A percentile compares a stretch with the other conserved stretches of the same genome.
phyloP scores from a whole-genome alignment of 2,329 filamentous ascomycete genomes.

The Sordariomycetes sp. region DNA sequence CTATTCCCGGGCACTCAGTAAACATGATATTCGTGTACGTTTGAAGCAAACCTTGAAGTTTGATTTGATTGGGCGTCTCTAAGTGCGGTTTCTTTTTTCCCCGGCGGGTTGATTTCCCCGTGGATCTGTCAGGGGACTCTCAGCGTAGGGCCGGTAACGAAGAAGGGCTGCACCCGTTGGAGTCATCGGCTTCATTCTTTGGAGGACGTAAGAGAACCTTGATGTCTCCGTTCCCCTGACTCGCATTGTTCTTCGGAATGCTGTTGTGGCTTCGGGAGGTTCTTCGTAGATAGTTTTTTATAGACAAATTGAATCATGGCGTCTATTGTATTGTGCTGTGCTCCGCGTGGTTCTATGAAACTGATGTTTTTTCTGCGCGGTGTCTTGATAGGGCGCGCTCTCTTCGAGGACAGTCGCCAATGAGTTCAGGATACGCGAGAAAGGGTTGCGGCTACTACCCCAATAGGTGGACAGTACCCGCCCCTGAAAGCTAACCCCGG shows the following conservation, averaged over 20 bases:
- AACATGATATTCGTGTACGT: neutral
- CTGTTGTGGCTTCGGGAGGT: neutral
- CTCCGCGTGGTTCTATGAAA: neutral
- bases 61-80: neutral
- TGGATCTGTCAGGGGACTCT: neutral
- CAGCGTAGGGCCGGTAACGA: neutral
- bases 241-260: neutral
- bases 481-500: neutral
- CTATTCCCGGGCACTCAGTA: neutral
- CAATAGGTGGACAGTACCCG: neutral
- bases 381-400: neutral
- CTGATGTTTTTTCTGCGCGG: neutral
- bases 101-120: neutral
- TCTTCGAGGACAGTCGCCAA: neutral
- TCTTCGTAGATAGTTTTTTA: slow-evolving; percentile 1
- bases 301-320: slow-evolving; percentile 4
- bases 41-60: neutral
- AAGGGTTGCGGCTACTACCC: neutral
- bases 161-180: neutral
- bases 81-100: neutral
- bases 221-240: neutral
- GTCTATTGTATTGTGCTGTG: neutral
- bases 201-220: neutral
- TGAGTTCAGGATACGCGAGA: neutral
- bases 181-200: neutral